phyloP scores from a whole-genome alignment of 2,329 filamentous ascomycete genomes.

The Monosporascus sp. region DNA sequence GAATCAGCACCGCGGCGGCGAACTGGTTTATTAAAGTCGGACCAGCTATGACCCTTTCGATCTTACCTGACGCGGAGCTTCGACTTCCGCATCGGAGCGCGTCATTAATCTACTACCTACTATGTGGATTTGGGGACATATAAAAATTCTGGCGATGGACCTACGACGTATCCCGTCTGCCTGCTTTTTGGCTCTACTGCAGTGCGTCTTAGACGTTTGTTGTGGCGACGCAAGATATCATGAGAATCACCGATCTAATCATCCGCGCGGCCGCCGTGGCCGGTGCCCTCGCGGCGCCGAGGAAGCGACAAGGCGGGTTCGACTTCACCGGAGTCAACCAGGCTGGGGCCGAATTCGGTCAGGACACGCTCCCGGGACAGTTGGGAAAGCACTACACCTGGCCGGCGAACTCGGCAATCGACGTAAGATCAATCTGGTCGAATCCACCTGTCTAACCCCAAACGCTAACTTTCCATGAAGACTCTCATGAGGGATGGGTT shows the following conservation, averaged over 20 bases:
- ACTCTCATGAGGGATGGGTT: slow-evolving; percentile 46
- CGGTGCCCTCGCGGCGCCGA: slow-evolving; percentile 25
- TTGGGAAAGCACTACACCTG: slow-evolving; percentile 56
- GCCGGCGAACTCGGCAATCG: slow-evolving; percentile 42
- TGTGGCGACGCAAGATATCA: slow-evolving; percentile 9
- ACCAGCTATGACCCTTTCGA: slow-evolving; percentile 5
- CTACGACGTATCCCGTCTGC: not conserved
- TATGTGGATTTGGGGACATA: slow-evolving; percentile 3
- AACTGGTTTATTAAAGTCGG: not conserved
- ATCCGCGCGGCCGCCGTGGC: slow-evolving; percentile 23
- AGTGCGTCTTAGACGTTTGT: slow-evolving; percentile 1
- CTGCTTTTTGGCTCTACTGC: slow-evolving; percentile 3
- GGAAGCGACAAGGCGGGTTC: slow-evolving; percentile 30
- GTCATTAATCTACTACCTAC: not conserved
- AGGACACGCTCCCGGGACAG: slow-evolving; percentile 46
- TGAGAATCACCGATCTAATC: slow-evolving; percentile 29
- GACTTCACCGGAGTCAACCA: slow-evolving; percentile 30
- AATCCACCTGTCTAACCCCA: not conserved
- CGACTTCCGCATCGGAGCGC: slow-evolving; percentile 15
- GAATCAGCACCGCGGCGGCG: not conserved
- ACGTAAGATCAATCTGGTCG: slow-evolving; percentile 18
- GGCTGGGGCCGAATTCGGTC: slow-evolving; percentile 58
- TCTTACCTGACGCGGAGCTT: slow-evolving; percentile 19
- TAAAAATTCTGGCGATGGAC: slow-evolving; percentile 5
- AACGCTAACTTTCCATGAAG: slow-evolving; percentile 13